A percentile compares a stretch with the other conserved stretches of the same genome.
phyloP scores from a whole-genome alignment of 2,329 filamentous ascomycete genomes.

The Pezicula carpinea region DNA sequence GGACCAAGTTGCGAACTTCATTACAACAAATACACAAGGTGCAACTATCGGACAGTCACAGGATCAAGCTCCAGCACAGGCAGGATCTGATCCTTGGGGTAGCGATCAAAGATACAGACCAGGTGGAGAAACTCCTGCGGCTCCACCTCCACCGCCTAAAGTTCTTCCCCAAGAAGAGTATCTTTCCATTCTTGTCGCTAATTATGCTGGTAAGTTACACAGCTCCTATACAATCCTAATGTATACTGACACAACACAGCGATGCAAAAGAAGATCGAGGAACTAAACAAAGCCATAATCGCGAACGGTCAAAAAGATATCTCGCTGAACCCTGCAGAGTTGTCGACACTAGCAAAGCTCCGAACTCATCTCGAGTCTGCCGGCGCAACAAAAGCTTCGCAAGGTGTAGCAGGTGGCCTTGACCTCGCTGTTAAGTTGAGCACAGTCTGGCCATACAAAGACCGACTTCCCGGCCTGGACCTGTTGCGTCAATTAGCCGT shows the following conservation, averaged over 20 bases:
- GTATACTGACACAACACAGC: conserved; percentile 34
- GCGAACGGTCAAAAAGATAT: conserved; percentile 67
- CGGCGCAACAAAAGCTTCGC: conserved; percentile 26
- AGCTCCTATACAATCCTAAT: conserved; percentile 14
- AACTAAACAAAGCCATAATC: conserved; percentile 70
- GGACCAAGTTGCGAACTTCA: conserved; percentile 90
- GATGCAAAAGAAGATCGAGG: conserved; percentile 71
- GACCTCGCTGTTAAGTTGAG: conserved; percentile 66
- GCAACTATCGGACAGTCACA: conserved; percentile 68
- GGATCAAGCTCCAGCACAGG: conserved; percentile 32
- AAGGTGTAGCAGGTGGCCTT: conserved; percentile 50
- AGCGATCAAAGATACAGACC: conserved; percentile 76
- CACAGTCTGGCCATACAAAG: conserved; percentile 74
- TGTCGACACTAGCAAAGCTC: conserved; percentile 57
- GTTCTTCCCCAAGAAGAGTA: conserved; percentile 76
- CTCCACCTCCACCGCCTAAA: conserved; percentile 43
- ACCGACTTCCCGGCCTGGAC: conserved; percentile 80
- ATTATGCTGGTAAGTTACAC: conserved; percentile 35
- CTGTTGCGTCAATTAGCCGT: conserved; percentile 78
- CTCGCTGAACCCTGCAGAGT: conserved; percentile 68
- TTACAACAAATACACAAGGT: conserved; percentile 83
- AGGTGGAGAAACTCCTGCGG: conserved; percentile 49
- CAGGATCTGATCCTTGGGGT: conserved; percentile 66
- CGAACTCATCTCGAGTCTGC: conserved; percentile 59
- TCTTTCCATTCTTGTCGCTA: conserved; percentile 70